These are phyloP conservation scores for Ilyonectria mors-panacis DNA, from an alignment of 2,329 filamentous ascomycete species.

Conservation along the genomic window DNA sequence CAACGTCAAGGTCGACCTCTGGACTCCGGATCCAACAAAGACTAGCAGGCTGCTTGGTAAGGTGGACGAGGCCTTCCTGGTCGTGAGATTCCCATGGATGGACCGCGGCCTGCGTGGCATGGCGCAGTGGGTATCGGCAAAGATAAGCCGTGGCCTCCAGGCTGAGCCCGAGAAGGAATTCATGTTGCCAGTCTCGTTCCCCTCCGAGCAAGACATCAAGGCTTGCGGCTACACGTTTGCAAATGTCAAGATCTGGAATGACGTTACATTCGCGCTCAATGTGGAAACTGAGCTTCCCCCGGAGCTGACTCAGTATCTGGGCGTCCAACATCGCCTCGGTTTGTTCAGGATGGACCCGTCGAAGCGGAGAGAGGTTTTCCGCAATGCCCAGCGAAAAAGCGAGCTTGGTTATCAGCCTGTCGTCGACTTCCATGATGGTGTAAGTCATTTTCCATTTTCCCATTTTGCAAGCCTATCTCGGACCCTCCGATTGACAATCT, in stretches of 20 bases:
- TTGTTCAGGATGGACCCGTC: constrained; percentile 78
- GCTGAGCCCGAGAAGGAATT: constrained; percentile 75
- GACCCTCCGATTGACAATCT: constrained; percentile 20
- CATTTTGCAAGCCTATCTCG: not conserved
- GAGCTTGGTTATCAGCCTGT: constrained; percentile 75
- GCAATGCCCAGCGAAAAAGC: constrained; percentile 71
- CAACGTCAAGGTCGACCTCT: constrained; percentile 76
- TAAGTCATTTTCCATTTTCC: constrained; percentile 56
- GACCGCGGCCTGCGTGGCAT: constrained; percentile 64
- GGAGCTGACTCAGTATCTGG: constrained; percentile 76
- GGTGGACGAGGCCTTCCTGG: constrained; percentile 71
- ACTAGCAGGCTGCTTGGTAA: constrained; percentile 65
- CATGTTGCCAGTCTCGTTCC: constrained; percentile 75
- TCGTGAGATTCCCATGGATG: constrained; percentile 77
- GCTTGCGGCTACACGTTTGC: constrained; percentile 72
- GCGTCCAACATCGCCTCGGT: constrained; percentile 75
- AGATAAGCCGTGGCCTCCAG: constrained; percentile 63
- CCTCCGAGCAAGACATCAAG: constrained; percentile 70
- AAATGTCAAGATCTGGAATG: constrained; percentile 76
- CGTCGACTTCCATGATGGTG: constrained; percentile 79
- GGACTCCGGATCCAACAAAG: constrained; percentile 76
- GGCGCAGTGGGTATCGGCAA: constrained; percentile 63
- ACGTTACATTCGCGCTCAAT: constrained; percentile 69
- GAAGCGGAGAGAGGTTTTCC: constrained; percentile 70
- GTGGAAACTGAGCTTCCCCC: constrained; percentile 71